phyloP scores from a whole-genome alignment of 495 filamentous ascomycete genomes.

The Mytilinidion resinicola region DNA sequence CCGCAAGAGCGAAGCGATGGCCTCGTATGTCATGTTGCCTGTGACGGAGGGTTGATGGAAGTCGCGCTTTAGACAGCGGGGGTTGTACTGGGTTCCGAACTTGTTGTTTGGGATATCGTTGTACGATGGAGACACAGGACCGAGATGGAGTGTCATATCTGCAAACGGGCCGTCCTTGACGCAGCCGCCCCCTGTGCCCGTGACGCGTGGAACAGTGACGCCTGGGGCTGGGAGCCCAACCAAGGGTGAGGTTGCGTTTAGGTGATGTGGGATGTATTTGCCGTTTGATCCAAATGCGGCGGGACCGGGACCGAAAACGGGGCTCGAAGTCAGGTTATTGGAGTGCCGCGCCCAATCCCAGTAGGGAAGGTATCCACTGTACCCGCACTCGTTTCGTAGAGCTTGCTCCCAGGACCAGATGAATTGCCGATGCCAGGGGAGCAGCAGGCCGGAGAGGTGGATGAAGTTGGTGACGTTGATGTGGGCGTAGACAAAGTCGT shows the following conservation, averaged over 20 bases:
- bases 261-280: background rate
- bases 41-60: background rate
- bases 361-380: background rate
- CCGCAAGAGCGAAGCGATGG: too few species aligned
- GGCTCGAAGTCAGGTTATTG: background rate
- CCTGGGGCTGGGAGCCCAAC: background rate
- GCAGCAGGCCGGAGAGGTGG: background rate
- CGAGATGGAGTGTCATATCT: conserved; percentile 5
- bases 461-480: background rate
- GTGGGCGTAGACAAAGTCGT: conserved; percentile 10
- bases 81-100: conserved; percentile 9
- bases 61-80: conserved; percentile 9
- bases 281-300: conserved; percentile 1
- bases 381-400: background rate
- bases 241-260: background rate
- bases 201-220: background rate
- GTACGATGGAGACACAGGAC: background rate
- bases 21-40: too few species aligned
- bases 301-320: background rate
- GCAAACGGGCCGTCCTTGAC: conserved; percentile 5
- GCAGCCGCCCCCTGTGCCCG: conserved; percentile 7
- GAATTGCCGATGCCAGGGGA: background rate
- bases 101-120: conserved; percentile 3
- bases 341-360: conserved; percentile 4
- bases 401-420: background rate